These are phyloP conservation scores for Alternaria postmessia DNA, from an alignment of 2,329 filamentous ascomycete genomes.

Conservation along the genomic window DNA sequence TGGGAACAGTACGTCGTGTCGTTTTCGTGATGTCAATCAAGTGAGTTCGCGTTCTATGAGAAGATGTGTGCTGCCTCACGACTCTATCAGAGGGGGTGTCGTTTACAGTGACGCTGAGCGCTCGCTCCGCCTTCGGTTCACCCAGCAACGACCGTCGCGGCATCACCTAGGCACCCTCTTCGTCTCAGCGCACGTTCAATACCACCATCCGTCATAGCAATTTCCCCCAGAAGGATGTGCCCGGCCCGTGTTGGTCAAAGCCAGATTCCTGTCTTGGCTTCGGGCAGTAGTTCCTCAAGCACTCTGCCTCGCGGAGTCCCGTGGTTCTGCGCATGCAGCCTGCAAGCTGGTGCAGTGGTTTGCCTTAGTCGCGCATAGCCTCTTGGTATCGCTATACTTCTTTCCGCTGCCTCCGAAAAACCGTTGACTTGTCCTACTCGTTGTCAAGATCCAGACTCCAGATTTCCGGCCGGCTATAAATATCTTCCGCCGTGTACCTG, in stretches of 20 bases:
- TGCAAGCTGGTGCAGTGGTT: slow-evolving; percentile 7
- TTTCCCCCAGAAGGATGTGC: background rate
- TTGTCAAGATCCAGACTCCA: background rate
- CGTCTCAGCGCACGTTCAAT: slow-evolving; percentile 14
- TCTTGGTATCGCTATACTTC: background rate
- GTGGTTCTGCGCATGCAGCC: background rate
- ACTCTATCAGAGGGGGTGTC: background rate
- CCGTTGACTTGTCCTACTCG: background rate
- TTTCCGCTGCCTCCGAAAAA: slow-evolving; percentile 10
- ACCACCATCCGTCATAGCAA: slow-evolving; percentile 7
- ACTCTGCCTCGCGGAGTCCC: slow-evolving; percentile 1
- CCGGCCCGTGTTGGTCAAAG: background rate
- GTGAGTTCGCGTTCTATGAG: slow-evolving; percentile 2
- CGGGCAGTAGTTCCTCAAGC: background rate
- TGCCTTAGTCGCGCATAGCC: background rate
- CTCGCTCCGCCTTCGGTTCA: slow-evolving; percentile 21
- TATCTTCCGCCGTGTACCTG: slow-evolving; percentile 5
- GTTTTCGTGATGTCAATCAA: slow-evolving; percentile 11
- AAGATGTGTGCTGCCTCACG: slow-evolving; percentile 13
- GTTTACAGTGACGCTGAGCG: slow-evolving; percentile 1
- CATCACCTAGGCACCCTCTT: slow-evolving; percentile 5
- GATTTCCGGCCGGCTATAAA: slow-evolving; percentile 2
- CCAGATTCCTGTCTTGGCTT: background rate
- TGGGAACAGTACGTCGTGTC: slow-evolving; percentile 3
- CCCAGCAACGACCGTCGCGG: slow-evolving; percentile 20